Evolutionary conservation across 352 stramenopile genomes (phyloP).

Genomic region (Phytopythium mirpurense): DNA sequence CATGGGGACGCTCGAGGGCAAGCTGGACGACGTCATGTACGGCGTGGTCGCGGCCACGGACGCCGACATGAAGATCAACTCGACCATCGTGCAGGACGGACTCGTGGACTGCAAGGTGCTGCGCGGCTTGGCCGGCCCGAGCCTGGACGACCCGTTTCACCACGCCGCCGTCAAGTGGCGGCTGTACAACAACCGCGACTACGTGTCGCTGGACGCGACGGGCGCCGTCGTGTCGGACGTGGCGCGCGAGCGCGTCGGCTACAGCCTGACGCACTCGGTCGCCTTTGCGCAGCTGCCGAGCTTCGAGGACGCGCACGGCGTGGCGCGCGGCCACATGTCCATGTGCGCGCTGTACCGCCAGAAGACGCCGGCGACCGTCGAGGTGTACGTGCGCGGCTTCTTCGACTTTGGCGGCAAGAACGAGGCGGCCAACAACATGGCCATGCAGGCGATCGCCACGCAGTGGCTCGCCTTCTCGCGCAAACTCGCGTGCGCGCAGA

Average conservation of each 20-base stretch:
- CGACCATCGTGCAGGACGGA: constrained; percentile 21
- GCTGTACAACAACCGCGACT: constrained; percentile 27
- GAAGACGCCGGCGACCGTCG: constrained; percentile 19
- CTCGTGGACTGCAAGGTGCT: constrained; percentile 28
- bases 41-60: constrained; percentile 20
- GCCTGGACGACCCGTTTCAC: constrained; percentile 25
- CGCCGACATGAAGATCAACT: constrained; percentile 28
- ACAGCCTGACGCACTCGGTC: constrained; percentile 27
- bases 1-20: constrained; percentile 23
- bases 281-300: constrained; percentile 23
- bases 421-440: constrained; percentile 10
- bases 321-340: constrained; percentile 29
- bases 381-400: constrained; percentile 28
- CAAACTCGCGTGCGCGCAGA: constrained; percentile 24
- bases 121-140: constrained; percentile 19
- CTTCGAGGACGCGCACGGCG: constrained; percentile 17
- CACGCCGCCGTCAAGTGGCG: constrained; percentile 28
- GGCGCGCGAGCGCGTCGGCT: constrained; percentile 23
- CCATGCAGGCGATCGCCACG: constrained; percentile 20
- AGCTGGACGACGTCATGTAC: constrained; percentile 32
- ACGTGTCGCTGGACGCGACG: constrained; percentile 29
- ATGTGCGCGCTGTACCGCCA: constrained; percentile 32
- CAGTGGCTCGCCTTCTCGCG: constrained; percentile 27
- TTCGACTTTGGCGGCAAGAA: constrained; percentile 19
- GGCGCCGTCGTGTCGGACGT: constrained; percentile 14